Evolutionary conservation across 441 rosid genomes (phyloP), one percentile per base, ranked within the genome.

Genomic region (Isatis lusitanica): DNA sequence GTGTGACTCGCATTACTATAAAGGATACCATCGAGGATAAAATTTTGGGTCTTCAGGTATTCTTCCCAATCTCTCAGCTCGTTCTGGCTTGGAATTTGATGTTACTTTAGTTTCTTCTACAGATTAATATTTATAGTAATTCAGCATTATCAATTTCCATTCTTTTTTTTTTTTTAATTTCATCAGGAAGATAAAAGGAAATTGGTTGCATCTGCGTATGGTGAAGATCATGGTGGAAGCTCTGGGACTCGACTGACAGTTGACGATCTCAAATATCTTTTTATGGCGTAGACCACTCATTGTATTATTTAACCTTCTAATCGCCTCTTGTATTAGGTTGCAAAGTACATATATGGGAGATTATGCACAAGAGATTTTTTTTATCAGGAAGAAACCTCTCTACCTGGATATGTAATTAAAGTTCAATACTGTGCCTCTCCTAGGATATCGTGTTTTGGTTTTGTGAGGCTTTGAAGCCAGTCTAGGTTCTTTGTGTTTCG

Each of bases 201-300:
- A 75, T 89, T 94, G 96, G 93, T 89, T 70, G 95, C 97, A 16
- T 90, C 97, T 73, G 98, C 98, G 12, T 94, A 87, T 68, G 99
- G 98, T 35, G 98, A 94, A 79, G 99, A 94, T 63, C 85, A 85
- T 59, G 85, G 85, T 16, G 97, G 96, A 70, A 81, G 85, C 61
- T 70, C 92, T 18, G 85, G 85, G 5, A 70, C 89, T 57, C 88
- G 96, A 67, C 81, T 91, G 63, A 94, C 97, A 0, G 88, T 82
- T 58, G 94, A 89, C 31, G 99, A 94, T 80, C 96, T 94, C 68
- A 90, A 77, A 36, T 87, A 83, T 83, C 84, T 90, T 21, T 90
- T 94, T 65, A 86, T 67, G 88, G 78, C 43, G 65, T 77, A 77
- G 77, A 66, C 35, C 4, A 55, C 31, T 53, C 52, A 55, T 46